These are phyloP conservation scores for Garcia nutans DNA, from an alignment of 345 rosid species.

Conservation along the genomic window DNA sequence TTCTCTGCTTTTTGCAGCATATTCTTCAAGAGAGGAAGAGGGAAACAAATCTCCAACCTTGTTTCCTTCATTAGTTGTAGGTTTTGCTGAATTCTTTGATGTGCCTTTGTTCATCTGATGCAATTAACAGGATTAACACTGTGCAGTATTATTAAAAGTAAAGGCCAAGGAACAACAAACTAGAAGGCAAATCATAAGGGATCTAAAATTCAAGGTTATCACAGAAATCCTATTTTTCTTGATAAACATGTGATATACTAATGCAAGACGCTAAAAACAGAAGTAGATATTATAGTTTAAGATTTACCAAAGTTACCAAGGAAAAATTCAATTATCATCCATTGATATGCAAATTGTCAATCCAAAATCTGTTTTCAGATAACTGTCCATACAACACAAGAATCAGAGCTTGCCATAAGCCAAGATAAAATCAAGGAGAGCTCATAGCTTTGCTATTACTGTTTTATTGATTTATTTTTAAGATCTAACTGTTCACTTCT, in stretches of 20 bases:
- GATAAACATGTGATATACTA: neutral
- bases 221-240: neutral
- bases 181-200: neutral
- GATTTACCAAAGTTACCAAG: neutral
- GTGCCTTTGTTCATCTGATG: constrained; percentile 66
- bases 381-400: neutral
- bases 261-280: neutral
- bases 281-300: neutral
- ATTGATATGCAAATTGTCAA: neutral
- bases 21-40: constrained; percentile 63
- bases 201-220: too few relatives aligned
- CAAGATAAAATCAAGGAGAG: neutral
- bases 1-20: constrained; percentile 43
- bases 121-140: constrained; percentile 15
- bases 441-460: neutral
- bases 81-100: constrained; percentile 42
- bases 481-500: neutral
- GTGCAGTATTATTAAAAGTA: neutral
- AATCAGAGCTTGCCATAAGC: neutral
- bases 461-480: neutral
- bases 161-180: neutral
- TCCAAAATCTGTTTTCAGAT: neutral
- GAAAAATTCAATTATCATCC: neutral
- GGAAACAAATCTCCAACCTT: constrained; percentile 83
- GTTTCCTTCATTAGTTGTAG: constrained; percentile 43